phyloP scores from a whole-genome alignment of 352 stramenopile species.

The Phytophthora lateralis region DNA sequence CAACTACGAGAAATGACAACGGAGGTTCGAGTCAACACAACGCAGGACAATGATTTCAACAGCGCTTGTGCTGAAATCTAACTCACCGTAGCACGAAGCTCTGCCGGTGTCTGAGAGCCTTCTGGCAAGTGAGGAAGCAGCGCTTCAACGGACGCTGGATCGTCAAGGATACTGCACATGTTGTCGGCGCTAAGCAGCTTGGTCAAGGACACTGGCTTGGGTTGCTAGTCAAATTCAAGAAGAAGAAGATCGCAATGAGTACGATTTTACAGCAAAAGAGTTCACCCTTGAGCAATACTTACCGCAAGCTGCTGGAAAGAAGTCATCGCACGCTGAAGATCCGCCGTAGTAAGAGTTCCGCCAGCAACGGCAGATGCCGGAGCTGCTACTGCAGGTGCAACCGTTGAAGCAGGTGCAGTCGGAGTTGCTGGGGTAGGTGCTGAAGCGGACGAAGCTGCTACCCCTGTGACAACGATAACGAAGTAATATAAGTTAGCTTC shows the following conservation, averaged over 20 bases:
- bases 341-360: slow-evolving; percentile 70
- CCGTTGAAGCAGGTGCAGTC: slow-evolving; percentile 9
- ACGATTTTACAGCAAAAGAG: neutral
- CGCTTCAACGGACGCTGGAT: slow-evolving; percentile 56
- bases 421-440: slow-evolving; percentile 5
- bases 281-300: neutral
- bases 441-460: slow-evolving; percentile 11
- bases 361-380: slow-evolving; percentile 21
- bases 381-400: slow-evolving; percentile 14
- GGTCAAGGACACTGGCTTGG: slow-evolving; percentile 60
- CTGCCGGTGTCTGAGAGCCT: slow-evolving; percentile 69
- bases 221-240: slow-evolving; percentile 43
- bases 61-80: neutral
- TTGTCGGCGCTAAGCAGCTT: slow-evolving; percentile 73
- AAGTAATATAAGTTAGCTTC: neutral
- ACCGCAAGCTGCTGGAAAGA: slow-evolving; percentile 74
- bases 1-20: slow-evolving; percentile 37
- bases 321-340: slow-evolving; percentile 88
- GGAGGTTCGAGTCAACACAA: slow-evolving; percentile 2
- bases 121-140: slow-evolving; percentile 82
- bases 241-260: neutral
- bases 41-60: neutral
- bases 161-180: slow-evolving; percentile 60
- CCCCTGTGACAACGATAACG: slow-evolving; percentile 8
- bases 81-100: slow-evolving; percentile 76